phyloP scores from a whole-genome alignment of 2,329 filamentous ascomycete species.

The Calonectria leucothoes region DNA sequence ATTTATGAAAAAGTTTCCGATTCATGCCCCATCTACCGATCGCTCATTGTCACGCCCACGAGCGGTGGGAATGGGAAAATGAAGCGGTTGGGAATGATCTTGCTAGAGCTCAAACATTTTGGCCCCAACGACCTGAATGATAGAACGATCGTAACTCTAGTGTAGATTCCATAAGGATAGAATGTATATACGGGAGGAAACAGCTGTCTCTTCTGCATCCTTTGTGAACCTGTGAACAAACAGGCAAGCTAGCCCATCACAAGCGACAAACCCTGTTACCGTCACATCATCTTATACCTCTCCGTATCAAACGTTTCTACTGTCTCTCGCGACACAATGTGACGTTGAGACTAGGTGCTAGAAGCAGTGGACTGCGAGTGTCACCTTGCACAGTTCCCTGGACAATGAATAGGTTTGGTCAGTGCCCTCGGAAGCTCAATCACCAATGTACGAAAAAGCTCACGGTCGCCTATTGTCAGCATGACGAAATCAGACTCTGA shows the following conservation, averaged over 20 bases:
- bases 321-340: neutral
- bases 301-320: too few relatives aligned
- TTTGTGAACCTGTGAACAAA: neutral
- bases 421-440: neutral
- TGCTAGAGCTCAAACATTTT: neutral
- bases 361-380: neutral
- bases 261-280: neutral
- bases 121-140: neutral
- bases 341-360: too few relatives aligned
- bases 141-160: neutral
- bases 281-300: neutral
- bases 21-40: neutral
- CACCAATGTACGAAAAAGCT: neutral
- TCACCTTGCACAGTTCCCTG: neutral
- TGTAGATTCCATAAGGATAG: neutral
- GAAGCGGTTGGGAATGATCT: neutral
- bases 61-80: neutral
- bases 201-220: neutral
- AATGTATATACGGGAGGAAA: neutral
- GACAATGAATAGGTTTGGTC: neutral
- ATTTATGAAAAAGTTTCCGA: neutral
- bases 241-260: neutral
- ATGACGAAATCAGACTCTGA: neutral
- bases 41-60: constrained; percentile 1
- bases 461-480: neutral